Percentiles rank a stretch among this genome's conserved stretches.
phyloP scores from a whole-genome alignment of 176 grass and related monocot species.

The Avena sativa region DNA sequence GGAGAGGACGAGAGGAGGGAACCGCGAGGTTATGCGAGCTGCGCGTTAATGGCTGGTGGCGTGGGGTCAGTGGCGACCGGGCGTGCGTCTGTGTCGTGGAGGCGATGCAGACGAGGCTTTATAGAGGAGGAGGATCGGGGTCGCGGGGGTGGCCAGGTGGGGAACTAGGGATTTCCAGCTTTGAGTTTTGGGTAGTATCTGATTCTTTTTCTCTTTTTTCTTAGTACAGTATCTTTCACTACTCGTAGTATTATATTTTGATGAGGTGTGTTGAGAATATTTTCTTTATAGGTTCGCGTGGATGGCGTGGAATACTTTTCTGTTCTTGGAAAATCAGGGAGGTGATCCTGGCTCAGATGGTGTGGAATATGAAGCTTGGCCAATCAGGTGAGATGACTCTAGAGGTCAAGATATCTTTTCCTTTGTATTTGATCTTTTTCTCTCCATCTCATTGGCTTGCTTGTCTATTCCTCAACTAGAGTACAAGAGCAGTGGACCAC shows the following conservation, averaged over 20 bases:
- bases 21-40: neutral
- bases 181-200: constrained; percentile 29
- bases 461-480: constrained; percentile 11
- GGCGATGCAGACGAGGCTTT: neutral
- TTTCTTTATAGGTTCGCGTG: neutral
- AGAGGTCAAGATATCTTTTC: neutral
- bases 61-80: neutral
- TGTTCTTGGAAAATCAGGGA: neutral
- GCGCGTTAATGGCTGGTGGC: constrained; percentile 1
- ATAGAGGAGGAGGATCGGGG: neutral
- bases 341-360: neutral
- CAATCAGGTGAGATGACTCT: neutral
- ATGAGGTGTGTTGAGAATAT: neutral
- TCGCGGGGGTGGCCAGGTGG: neutral
- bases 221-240: too few species aligned
- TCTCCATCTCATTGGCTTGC: neutral
- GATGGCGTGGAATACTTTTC: neutral
- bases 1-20: neutral
- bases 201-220: neutral
- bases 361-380: neutral
- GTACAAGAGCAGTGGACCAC: neutral
- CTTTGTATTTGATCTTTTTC: neutral
- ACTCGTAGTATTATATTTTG: neutral
- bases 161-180: neutral
- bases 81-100: neutral